These are phyloP conservation scores for Typha latifolia DNA, from an alignment of 176 grass and related monocot species.

Conservation along the genomic window DNA sequence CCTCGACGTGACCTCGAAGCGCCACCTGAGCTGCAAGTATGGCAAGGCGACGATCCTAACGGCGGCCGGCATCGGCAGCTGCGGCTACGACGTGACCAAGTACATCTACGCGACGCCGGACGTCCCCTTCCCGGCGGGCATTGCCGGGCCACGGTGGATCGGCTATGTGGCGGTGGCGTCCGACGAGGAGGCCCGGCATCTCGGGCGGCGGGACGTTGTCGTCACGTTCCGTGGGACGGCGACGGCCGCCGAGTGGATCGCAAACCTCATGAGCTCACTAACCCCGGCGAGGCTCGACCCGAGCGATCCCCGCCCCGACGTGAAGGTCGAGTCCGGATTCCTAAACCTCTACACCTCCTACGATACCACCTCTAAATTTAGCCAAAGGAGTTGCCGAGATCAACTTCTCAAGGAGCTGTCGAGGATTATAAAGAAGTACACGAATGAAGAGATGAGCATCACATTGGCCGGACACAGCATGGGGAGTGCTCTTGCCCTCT, in stretches of 20 bases:
- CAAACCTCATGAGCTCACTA: slow-evolving; percentile 86
- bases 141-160: slow-evolving; percentile 50
- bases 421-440: slow-evolving; percentile 27
- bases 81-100: slow-evolving; percentile 47
- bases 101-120: slow-evolving; percentile 67
- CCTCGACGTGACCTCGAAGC: slow-evolving; percentile 36
- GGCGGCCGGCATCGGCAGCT: slow-evolving; percentile 37
- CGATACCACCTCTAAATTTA: slow-evolving; percentile 54
- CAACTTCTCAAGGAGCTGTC: slow-evolving; percentile 75
- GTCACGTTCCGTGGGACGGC: slow-evolving; percentile 79
- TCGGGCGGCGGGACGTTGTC: slow-evolving; percentile 60
- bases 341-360: slow-evolving; percentile 82
- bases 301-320: slow-evolving; percentile 36
- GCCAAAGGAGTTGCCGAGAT: slow-evolving; percentile 67
- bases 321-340: slow-evolving; percentile 79
- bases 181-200: slow-evolving; percentile 34
- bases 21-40: slow-evolving; percentile 57
- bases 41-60: slow-evolving; percentile 38
- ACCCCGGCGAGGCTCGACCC: slow-evolving; percentile 59
- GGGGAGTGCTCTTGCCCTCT: slow-evolving; percentile 61
- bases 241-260: slow-evolving; percentile 54
- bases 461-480: slow-evolving; percentile 86
- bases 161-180: slow-evolving; percentile 55
- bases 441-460: slow-evolving; percentile 44
- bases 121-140: slow-evolving; percentile 35